phyloP scores from a whole-genome alignment of 2,329 filamentous ascomycete genomes.

The Calycina herbarum region DNA sequence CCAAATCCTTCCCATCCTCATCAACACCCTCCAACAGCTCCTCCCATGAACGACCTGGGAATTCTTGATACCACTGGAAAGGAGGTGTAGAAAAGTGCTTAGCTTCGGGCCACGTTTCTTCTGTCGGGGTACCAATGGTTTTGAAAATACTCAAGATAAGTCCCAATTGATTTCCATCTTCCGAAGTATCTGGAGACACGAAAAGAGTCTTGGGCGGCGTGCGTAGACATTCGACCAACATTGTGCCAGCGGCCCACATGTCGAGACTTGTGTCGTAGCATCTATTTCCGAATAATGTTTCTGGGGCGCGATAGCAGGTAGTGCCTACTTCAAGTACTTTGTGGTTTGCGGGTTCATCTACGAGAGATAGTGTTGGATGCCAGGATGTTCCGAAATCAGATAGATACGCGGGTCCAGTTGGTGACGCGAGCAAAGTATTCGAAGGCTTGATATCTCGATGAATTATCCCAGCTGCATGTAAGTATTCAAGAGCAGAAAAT shows the following conservation, averaged over 20 bases:
- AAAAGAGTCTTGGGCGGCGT: conserved; percentile 67
- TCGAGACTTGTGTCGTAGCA: conserved; percentile 73
- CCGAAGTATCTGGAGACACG: conserved; percentile 68
- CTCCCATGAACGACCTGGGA: conserved; percentile 67
- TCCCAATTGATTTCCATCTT: conserved; percentile 88
- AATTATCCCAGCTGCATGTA: conserved; percentile 77
- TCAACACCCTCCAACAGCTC: conserved; percentile 65
- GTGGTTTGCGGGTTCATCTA: conserved; percentile 60
- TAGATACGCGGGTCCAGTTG: conserved; percentile 71
- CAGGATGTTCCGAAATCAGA: conserved; percentile 93
- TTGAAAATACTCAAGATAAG: conserved; percentile 91
- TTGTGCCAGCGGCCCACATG: conserved; percentile 84
- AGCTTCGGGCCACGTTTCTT: conserved; percentile 82
- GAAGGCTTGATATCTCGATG: conserved; percentile 95
- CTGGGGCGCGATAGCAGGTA: conserved; percentile 85
- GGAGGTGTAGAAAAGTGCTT: conserved; percentile 67
- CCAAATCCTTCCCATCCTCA: conserved; percentile 61
- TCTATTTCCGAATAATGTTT: conserved; percentile 82
- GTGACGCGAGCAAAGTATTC: conserved; percentile 72
- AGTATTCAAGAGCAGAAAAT: conserved; percentile 67
- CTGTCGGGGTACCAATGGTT: conserved; percentile 81
- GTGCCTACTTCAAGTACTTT: conserved; percentile 96
- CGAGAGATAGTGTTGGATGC: conserved; percentile 55
- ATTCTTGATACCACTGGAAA: conserved; percentile 85
- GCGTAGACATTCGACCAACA: conserved; percentile 73